Evolutionary conservation across 345 rosid species (phyloP), one percentile per base, ranked within the genome.

Genomic region (Brassica nigra): DNA sequence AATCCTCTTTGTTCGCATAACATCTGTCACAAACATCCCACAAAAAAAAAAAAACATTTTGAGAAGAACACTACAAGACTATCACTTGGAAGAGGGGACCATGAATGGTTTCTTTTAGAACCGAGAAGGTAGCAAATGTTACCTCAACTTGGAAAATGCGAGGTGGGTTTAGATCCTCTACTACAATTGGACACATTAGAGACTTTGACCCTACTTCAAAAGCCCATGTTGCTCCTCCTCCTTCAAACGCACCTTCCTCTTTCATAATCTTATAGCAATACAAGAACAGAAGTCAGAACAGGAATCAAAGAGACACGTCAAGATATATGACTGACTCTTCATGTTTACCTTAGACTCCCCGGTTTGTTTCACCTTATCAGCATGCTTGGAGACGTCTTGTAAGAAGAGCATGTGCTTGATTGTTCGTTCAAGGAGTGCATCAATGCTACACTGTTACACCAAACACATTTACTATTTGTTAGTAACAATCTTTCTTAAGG

Each of bases 151-250:
- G 97, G 91, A 93, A 84, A 83, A 90, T 95, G 62, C 97, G 91
- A 74, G 98, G 99, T 28, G 85, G 86, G 80, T 82, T 92, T 67
- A 96, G 85, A 89, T 96, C 99, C 84, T 96, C 99, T 5, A 96
- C 97, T 12, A 93, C 89, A 65, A 96, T 93, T 61, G 99, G 99
- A 71, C 98, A 93, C 55, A 89, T 83, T 90, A 89, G 81, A 65
- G 98, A 88, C 82, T 86, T 90, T 73, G 98, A 90, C 4, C 97
- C 97, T 57, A 96, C 98, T 88, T 96, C 97, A 72, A 86, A 96
- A 59, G 98, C 99, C 98, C 97, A 92, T 33, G 97, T 96, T 27
- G 97, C 97, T 66, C 99, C 99, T 63, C 98, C 99, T 71, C 98
- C 97, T 52, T 52, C 73, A 69, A 69, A 52, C 4, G 62, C 62